A percentile compares a stretch with the other conserved stretches of the same genome.
phyloP scores from a whole-genome alignment of 306 rosid genomes.

The Ziziphus jujuba region DNA sequence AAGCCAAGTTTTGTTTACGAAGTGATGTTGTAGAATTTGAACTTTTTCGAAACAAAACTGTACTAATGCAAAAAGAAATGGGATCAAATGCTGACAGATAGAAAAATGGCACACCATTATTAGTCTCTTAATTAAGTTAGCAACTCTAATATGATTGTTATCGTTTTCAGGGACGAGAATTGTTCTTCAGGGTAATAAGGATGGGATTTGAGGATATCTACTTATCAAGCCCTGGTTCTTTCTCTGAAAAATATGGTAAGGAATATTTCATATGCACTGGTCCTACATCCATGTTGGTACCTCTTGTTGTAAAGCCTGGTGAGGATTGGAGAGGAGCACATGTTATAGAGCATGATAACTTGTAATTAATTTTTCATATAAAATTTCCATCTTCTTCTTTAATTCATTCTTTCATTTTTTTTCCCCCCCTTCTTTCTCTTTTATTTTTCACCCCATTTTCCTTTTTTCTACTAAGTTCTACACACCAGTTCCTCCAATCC shows the following conservation, averaged over 20 bases:
- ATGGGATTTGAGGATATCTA: constrained; percentile 95
- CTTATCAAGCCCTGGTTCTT: constrained; percentile 85
- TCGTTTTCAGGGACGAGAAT: constrained; percentile 70
- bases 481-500: too few species aligned
- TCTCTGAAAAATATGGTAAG: constrained; percentile 70
- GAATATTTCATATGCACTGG: constrained; percentile 91
- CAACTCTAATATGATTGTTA: neutral
- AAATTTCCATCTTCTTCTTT: neutral
- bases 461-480: too few species aligned
- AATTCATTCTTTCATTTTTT: too few species aligned
- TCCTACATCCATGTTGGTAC: constrained; percentile 87
- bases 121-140: neutral
- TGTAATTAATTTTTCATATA: constrained; percentile 30
- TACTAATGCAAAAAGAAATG: too few species aligned
- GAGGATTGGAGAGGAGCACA: constrained; percentile 93
- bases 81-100: too few species aligned
- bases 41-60: too few species aligned
- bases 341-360: constrained; percentile 91
- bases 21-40: too few species aligned
- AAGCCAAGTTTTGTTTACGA: neutral
- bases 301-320: constrained; percentile 79
- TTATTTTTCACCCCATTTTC: too few species aligned
- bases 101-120: neutral
- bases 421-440: too few species aligned
- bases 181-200: constrained; percentile 81